These are phyloP conservation scores for Magnaporthales sp. DNA, from an alignment of 2,329 filamentous ascomycete genomes.

Conservation along the genomic window DNA sequence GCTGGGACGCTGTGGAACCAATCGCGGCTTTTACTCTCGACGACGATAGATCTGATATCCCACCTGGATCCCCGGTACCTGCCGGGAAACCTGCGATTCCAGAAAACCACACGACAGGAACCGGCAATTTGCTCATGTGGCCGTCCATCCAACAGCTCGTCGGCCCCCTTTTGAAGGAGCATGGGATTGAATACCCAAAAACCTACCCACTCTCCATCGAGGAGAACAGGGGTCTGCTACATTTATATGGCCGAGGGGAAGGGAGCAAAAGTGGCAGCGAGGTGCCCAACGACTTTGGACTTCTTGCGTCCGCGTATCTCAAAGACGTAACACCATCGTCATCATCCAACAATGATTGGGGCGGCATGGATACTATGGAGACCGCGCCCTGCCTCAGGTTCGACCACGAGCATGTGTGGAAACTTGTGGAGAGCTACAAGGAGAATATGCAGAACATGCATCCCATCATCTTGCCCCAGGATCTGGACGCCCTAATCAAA, in stretches of 20 bases:
- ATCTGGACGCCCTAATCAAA: constrained; percentile 43
- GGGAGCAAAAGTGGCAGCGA: constrained; percentile 49
- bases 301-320: constrained; percentile 16
- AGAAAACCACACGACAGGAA: constrained; percentile 82
- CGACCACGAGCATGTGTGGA: constrained; percentile 37
- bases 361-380: constrained; percentile 29
- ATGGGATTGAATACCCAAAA: constrained; percentile 40
- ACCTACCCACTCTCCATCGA: constrained; percentile 73
- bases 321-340: constrained; percentile 37
- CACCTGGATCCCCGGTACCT: constrained; percentile 39
- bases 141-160: constrained; percentile 59
- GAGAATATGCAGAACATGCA: constrained; percentile 57
- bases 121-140: constrained; percentile 74
- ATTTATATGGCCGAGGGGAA: constrained; percentile 72
- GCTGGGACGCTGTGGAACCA: neutral
- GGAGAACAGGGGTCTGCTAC: constrained; percentile 62
- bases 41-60: constrained; percentile 29
- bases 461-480: constrained; percentile 47
- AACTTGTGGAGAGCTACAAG: constrained; percentile 49
- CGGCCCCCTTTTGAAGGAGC: constrained; percentile 31
- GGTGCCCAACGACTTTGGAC: constrained; percentile 25
- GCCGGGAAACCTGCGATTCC: constrained; percentile 64
- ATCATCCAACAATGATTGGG: constrained; percentile 49
- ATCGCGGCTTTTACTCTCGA: neutral
- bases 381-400: constrained; percentile 40